Base-by-base conservation (phyloP, 225 moss, liverwort and hornwort species). In the Physcomitrellopsis africana region DNA sequence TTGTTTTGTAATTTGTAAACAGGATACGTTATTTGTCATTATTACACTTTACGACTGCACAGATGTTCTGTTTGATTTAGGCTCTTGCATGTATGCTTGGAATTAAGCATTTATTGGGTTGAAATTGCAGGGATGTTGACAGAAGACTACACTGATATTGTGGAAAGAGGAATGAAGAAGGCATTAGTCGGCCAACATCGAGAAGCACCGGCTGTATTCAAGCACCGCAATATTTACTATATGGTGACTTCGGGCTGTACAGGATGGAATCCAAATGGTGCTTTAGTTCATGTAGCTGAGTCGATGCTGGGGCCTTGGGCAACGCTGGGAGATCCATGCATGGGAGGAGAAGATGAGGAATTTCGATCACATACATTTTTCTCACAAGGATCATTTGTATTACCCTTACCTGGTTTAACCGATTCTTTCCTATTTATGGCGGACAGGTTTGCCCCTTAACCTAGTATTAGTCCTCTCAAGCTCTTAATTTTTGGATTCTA, bases 241-340 rank as follows among this genome's bases (percentile, higher is more conserved):
- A 99, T 99, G 92, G 72, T 99, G 66, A 95, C 99, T 10, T 99
- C 99, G 65, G 99, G 95, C 56, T 99, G 99, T 77, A 89, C 99
- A 19, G 22, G 99, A 27, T 99, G 99, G 99, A 77, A 79, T 43
- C 99, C 99, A 14, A 99, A 99, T 64, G 68, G 87, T 16, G 95
- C 95, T 15, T 80, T 88, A 80, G 93, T 99, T 7, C 95, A 99
- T 86, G 93, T 88, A 60, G 89, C 99, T 24, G 90, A 95, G 55
- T 92, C 95, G 10, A 91, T 99, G 93, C 71, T 95, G 74, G 99
- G 99, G 29, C 86, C 91, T 8, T 99, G 99, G 99, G 90, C 86
- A 72, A 73, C 86, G 11, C 72, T 95, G 3, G 99, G 95, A 72
- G 94, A 99, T 85, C 99, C 99, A 15, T 93, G 93, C 77, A 63